Evolutionary conservation across 1,284 basidiomycete genomes (phyloP), one percentile per base, ranked within the genome.

Genomic region (Termitomyces sp.): DNA sequence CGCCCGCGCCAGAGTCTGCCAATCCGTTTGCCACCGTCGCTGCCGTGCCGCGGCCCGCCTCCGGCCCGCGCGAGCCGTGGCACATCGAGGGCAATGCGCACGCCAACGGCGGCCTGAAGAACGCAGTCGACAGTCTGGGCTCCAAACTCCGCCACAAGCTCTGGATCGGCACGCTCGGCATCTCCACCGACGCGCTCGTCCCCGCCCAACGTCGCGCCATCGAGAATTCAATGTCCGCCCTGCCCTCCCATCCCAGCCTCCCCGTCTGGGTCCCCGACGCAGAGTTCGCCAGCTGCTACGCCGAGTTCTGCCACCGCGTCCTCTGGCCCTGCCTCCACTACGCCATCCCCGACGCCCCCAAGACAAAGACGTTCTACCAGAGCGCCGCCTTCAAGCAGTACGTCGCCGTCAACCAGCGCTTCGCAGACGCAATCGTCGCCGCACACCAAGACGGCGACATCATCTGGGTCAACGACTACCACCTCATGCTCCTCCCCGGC

Each of bases 241-340:
- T 75, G 47, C 70, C 78, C 5, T 74, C 88, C 61, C 74, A 78
- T 38, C 72, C 79, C 0, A 83, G 82, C 62, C 63, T 85, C 5
- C 86, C 89, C 0, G 88, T 94, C 21, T 93, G 91, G 91, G 85
- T 94, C 50, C 82, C 84, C 0, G 86, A 90, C 62, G 73, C 76
- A 1, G 87, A 88, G 65, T 92, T 92, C 59, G 78, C 83, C 59
- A 81, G 81, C 55, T 86, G 82, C 65, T 94, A 94, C 63, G 90
- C 92, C 67, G 86, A 89, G 62, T 94, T 92, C 68, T 94, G 92
- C 68, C 92, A 94, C 64, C 90, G 91, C 67, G 88, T 93, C 28
- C 78, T 94, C 30, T 94, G 92, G 92, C 92, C 92, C 0, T 89
- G 85, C 55, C 76, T 94, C 40, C 92, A 94, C 68, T 94, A 93